A percentile compares a stretch with the other conserved stretches of the same genome.
phyloP scores from a whole-genome alignment of 2,329 filamentous ascomycete genomes.

The Cladosporium sp. region DNA sequence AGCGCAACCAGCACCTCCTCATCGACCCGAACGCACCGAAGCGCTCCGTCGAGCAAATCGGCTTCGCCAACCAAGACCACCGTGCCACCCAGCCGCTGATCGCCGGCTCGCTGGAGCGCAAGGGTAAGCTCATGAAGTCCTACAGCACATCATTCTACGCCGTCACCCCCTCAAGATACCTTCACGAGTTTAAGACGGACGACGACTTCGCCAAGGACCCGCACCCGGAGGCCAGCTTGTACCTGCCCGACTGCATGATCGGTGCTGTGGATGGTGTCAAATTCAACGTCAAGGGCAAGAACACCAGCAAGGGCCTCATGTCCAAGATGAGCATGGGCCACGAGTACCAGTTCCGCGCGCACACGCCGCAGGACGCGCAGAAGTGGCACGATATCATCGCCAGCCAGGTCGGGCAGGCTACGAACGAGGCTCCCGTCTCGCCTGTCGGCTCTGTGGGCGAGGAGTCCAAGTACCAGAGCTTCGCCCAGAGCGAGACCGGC shows the following conservation, averaged over 20 bases:
- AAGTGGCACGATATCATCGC: constrained; percentile 79
- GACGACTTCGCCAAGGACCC: constrained; percentile 71
- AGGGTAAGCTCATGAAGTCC: constrained; percentile 79
- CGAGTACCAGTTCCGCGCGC: constrained; percentile 84
- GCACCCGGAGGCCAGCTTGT: constrained; percentile 81
- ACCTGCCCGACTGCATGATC: constrained; percentile 83
- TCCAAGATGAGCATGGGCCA: constrained; percentile 74
- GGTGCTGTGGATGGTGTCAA: constrained; percentile 71
- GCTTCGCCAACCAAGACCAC: constrained; percentile 88
- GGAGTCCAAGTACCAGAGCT: constrained; percentile 1
- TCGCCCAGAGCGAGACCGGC: constrained; percentile 6
- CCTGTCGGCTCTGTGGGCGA: constrained; percentile 24
- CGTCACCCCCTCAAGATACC: constrained; percentile 78
- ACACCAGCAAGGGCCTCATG: constrained; percentile 71
- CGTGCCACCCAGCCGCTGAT: constrained; percentile 74
- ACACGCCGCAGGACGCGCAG: constrained; percentile 72
- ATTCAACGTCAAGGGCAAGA: constrained; percentile 95
- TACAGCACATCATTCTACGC: constrained; percentile 85
- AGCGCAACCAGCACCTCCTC: constrained; percentile 66
- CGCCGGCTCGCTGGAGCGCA: constrained; percentile 84
- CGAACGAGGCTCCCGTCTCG: constrained; percentile 38
- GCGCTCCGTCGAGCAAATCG: constrained; percentile 67
- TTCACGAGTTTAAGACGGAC: constrained; percentile 95
- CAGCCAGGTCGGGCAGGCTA: constrained; percentile 51
- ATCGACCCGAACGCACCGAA: constrained; percentile 73